A percentile compares a stretch with the other conserved stretches of the same genome.
These are phyloP conservation scores for Aquanectria penicillioides DNA, from an alignment of 2,329 filamentous ascomycete genomes.

Conservation along the genomic window DNA sequence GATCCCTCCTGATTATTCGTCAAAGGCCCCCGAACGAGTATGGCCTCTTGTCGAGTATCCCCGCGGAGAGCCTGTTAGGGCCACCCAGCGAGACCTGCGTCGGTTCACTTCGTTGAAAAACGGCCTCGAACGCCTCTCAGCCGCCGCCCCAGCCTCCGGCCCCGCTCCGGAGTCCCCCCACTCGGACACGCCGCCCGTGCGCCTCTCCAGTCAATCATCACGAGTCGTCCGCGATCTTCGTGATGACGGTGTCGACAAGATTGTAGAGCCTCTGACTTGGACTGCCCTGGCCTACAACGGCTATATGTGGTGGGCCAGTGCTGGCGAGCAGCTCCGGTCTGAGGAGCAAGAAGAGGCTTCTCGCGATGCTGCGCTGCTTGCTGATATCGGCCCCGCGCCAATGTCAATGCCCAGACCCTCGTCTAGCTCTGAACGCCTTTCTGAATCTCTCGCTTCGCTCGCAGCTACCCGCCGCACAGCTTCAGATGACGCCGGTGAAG, in stretches of 20 bases:
- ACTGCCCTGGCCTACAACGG: constrained; percentile 80
- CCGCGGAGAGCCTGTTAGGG: constrained; percentile 74
- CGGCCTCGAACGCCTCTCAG: constrained; percentile 64
- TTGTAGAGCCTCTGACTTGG: constrained; percentile 74
- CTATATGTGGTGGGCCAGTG: constrained; percentile 92
- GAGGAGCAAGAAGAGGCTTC: constrained; percentile 68
- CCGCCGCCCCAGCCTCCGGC: constrained; percentile 31
- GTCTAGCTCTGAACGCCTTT: constrained; percentile 48
- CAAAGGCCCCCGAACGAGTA: constrained; percentile 66
- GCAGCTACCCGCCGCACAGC: constrained; percentile 47
- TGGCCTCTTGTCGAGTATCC: constrained; percentile 82
- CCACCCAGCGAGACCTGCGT: constrained; percentile 89
- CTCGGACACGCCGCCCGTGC: constrained; percentile 39
- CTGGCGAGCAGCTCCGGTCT: constrained; percentile 74
- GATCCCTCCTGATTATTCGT: constrained; percentile 72
- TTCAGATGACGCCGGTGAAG: constrained; percentile 53
- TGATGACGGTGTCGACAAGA: constrained; percentile 62
- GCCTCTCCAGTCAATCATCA: constrained; percentile 42
- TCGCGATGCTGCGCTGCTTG: constrained; percentile 65
- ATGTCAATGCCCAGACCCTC: constrained; percentile 45
- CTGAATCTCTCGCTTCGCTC: constrained; percentile 58
- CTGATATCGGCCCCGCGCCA: constrained; percentile 56
- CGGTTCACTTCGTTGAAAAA: constrained; percentile 77
- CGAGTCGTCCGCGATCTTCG: constrained; percentile 48
- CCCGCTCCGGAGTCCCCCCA: constrained; percentile 42